Evolutionary conservation across 768 basidiomycete genomes (phyloP), one percentile per base, ranked within the genome.

Genomic region (Gyrodon lividus): DNA sequence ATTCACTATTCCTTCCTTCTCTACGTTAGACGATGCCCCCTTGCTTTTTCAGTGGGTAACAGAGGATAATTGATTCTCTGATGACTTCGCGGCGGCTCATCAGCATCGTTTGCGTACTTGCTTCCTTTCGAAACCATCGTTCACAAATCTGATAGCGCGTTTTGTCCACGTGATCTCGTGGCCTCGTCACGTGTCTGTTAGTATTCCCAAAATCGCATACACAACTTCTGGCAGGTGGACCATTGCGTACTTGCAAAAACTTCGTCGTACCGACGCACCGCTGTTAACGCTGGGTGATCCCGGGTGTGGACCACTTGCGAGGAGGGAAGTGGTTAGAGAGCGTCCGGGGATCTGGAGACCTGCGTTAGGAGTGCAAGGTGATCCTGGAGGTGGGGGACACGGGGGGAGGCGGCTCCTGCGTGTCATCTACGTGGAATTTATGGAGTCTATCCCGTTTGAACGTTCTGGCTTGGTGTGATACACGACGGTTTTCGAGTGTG

Each of bases 51-150:
- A n/a, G 20, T 43, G 6, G 52, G 46, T 42, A 40, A 42, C 41
- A 43, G 51, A 45, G 43, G 51, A 51, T 52, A 43, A 22, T 45
- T 10, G 22, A 23, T 9, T 43, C 20, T 16, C 23, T 20, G 24
- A 9, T 35, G 28, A 37, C 8, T 24, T 28, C 12, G 34, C 6
- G 2, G 65, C 62, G 60, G 65, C 38, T 39, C 22, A 16, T 55
- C 31, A 16, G 19, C 47, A 33, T 46, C 52, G 34, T 65, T 63
- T 28, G 28, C 28, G 28, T 28, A n/a, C n/a, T n/a, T n/a, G n/a
- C n/a, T n/a, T n/a, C n/a, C n/a, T n/a, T n/a, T n/a, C n/a, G n/a
- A n/a, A n/a, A 5, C 6, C 24, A 26, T 26, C 8, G 24, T 26
- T 1, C 5, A 34, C 31, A 19, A 13, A 9, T 7, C 4, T 8